These are phyloP conservation scores for Sporothrix euskadiensis DNA, from an alignment of 2,329 filamentous ascomycete genomes.

Conservation along the genomic window DNA sequence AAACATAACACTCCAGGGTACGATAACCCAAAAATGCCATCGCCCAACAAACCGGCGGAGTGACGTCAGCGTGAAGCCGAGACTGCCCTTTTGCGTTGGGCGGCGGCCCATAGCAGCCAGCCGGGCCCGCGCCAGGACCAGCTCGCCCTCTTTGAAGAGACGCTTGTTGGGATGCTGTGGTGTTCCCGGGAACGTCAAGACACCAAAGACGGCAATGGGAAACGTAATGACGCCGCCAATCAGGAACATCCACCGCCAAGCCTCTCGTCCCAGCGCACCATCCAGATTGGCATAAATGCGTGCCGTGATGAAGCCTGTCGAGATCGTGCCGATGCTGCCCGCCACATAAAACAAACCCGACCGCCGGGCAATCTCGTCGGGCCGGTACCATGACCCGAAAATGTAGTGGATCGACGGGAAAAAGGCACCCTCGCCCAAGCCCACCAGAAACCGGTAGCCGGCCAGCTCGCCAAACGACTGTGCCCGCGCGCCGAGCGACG, in stretches of 20 bases:
- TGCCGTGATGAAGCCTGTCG: slow-evolving; percentile 20
- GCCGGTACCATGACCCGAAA: slow-evolving; percentile 23
- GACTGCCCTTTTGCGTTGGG: neutral
- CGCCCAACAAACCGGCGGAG: slow-evolving; percentile 22
- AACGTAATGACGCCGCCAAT: slow-evolving; percentile 41
- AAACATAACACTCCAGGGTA: slow-evolving; percentile 30
- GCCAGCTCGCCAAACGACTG: slow-evolving; percentile 16
- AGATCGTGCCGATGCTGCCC: slow-evolving; percentile 31
- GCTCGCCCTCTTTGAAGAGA: slow-evolving; percentile 39
- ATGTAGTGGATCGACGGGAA: slow-evolving; percentile 26
- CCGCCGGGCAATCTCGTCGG: slow-evolving; percentile 23
- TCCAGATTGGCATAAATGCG: slow-evolving; percentile 43
- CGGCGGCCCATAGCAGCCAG: slow-evolving; percentile 31
- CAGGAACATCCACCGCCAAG: slow-evolving; percentile 46
- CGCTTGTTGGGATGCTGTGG: slow-evolving; percentile 41
- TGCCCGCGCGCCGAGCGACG: neutral
- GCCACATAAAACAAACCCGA: slow-evolving; percentile 33
- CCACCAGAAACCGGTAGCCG: slow-evolving; percentile 20
- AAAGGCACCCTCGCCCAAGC: slow-evolving; percentile 23
- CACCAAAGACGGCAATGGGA: slow-evolving; percentile 34
- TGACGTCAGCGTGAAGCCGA: neutral
- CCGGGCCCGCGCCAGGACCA: slow-evolving; percentile 39
- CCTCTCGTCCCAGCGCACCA: slow-evolving; percentile 39
- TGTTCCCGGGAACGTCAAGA: slow-evolving; percentile 37
- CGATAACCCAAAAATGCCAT: slow-evolving; percentile 31